Conservation (phyloP, 257 asterid genomes). For the Cruciata laevipes region DNA sequence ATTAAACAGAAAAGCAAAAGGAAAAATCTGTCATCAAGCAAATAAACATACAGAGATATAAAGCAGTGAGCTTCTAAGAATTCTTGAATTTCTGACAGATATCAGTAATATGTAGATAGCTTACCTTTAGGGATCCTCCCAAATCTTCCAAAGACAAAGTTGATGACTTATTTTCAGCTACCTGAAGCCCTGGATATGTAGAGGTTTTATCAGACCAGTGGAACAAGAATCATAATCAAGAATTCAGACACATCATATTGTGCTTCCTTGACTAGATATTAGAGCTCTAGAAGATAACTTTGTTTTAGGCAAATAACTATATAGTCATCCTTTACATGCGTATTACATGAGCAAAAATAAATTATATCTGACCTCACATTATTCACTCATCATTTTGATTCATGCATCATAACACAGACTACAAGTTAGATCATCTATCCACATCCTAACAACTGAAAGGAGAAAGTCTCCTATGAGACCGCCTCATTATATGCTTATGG, state of each 20-base stretch:
- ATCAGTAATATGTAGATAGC: constrained; percentile 9
- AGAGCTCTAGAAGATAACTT: not conserved
- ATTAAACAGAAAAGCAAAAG: not conserved
- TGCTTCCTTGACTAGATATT: not conserved
- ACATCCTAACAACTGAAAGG: not conserved
- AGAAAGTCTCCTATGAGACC: too few species aligned
- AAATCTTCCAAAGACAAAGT: constrained; percentile 56
- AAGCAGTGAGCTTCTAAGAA: not conserved
- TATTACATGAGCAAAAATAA: not conserved
- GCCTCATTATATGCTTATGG: too few species aligned
- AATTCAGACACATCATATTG: not conserved
- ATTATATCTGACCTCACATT: not conserved
- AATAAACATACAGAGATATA: not conserved
- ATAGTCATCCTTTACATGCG: not conserved
- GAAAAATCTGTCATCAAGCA: not conserved
- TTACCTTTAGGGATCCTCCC: constrained; percentile 61
- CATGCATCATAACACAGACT: not conserved
- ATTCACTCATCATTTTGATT: not conserved
- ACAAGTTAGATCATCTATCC: not conserved
- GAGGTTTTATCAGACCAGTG: constrained; percentile 7
- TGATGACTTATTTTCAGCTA: constrained; percentile 35
- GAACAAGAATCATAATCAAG: not conserved
- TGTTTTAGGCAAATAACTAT: not conserved
- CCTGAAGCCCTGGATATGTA: constrained; percentile 48
- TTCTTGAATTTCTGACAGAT: not conserved